A percentile compares a stretch with the other conserved stretches of the same genome.
These are phyloP conservation scores for Lignosus rhinocerotis DNA, from an alignment of 1,284 basidiomycete genomes.

Conservation along the genomic window DNA sequence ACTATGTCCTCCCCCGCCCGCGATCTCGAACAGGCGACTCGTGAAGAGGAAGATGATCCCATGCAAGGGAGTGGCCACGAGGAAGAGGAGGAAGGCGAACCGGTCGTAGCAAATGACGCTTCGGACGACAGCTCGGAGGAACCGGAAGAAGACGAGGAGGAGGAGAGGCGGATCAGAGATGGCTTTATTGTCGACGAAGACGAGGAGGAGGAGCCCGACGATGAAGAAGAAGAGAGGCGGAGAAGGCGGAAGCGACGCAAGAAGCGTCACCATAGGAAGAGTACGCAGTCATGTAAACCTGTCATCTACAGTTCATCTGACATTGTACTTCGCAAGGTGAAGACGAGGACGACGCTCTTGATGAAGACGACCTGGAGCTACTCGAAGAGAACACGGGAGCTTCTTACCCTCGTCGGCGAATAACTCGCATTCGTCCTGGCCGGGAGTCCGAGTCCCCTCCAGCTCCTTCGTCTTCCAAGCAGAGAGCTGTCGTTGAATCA, in stretches of 20 bases:
- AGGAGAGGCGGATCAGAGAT: constrained; percentile 69
- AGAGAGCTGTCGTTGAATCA: constrained; percentile 58
- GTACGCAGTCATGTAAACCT: constrained; percentile 41
- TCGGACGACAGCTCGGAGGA: constrained; percentile 88
- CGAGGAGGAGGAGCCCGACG: constrained; percentile 65
- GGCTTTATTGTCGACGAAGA: constrained; percentile 89
- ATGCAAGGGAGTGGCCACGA: constrained; percentile 51
- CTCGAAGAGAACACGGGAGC: constrained; percentile 94
- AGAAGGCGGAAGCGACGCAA: constrained; percentile 63
- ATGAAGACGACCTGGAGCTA: constrained; percentile 95
- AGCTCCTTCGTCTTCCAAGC: constrained; percentile 58
- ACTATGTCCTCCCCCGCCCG: constrained; percentile 57
- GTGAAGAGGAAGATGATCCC: constrained; percentile 50
- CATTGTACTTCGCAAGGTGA: constrained; percentile 38
- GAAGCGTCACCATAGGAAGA: constrained; percentile 58
- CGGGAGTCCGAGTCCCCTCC: constrained; percentile 70
- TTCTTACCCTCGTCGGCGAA: constrained; percentile 53
- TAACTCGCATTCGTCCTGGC: constrained; percentile 75
- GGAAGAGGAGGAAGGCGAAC: constrained; percentile 52
- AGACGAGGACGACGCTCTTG: constrained; percentile 76
- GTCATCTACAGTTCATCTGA: constrained; percentile 8
- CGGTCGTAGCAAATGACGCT: constrained; percentile 39
- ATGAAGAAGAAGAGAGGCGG: constrained; percentile 52
- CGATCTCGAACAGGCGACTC: constrained; percentile 30
- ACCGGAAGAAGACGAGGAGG: constrained; percentile 82